A percentile compares a stretch with the other conserved stretches of the same genome.
Conservation (phyloP, 257 asterid species). For the Nicotiana benthamiana region DNA sequence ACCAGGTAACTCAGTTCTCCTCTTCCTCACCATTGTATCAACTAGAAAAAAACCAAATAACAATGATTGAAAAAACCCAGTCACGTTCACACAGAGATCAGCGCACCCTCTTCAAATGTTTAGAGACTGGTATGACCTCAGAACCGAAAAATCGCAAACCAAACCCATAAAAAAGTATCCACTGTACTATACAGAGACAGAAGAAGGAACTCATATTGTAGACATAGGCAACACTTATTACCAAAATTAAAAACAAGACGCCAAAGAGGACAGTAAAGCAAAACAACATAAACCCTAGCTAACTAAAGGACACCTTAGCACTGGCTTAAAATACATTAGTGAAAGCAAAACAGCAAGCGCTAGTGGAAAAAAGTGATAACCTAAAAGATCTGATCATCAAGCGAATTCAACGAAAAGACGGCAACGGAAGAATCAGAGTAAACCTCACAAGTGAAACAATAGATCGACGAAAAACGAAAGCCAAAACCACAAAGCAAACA, state of each 20-base stretch:
- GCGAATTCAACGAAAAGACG: not conserved
- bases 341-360: not conserved
- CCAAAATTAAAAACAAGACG: not conserved
- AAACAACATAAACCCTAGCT: not conserved
- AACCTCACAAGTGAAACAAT: not conserved
- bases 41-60: conserved; percentile 20
- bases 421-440: not conserved
- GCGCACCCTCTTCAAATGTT: not conserved
- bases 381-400: conserved; percentile 2
- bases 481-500: not conserved
- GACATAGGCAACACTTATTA: not conserved
- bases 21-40: conserved; percentile 69
- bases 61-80: not conserved
- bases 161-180: not conserved
- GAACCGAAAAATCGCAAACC: not conserved
- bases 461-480: not conserved
- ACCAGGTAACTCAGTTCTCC: conserved; percentile 55
- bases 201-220: not conserved
- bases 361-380: not conserved
- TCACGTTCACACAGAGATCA: not conserved
- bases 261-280: not conserved
- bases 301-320: not conserved
- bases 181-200: not conserved
- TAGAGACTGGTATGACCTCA: not conserved
- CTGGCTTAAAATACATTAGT: not conserved